Evolutionary conservation across 2,329 filamentous ascomycete genomes (phyloP), one percentile per base, ranked within the genome.

Genomic region (Sporothrix curviconia): DNA sequence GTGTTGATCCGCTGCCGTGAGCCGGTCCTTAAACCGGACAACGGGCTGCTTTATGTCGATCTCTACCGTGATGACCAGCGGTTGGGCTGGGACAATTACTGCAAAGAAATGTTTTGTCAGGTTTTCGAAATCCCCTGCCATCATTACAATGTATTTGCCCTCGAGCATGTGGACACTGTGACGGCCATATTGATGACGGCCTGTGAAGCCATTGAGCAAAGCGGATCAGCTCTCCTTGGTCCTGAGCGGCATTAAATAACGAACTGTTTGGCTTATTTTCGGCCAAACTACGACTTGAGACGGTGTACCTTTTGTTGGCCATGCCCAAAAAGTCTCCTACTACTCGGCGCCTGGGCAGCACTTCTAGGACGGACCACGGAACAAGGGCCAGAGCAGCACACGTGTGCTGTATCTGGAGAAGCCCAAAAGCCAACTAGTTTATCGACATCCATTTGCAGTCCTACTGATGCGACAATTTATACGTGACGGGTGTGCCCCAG

Each of bases 61-160:
- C 58, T 73, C n/a, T 63, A 70, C 22, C 73, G 80, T 0, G 59
- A 66, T 0, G 73, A 77, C 15, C 65, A 62, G 2, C 63, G 67
- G 52, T 68, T 83, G 1, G 79, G 79, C 9, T 83, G 80, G 80
- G 74, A 73, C 2, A 51, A 61, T 8, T 80, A 83, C 44, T 68
- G 73, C 22, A 68, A 69, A 28, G 66, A 67, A 22, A 70, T 81
- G 63, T 72, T 83, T 11, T 65, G 67, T 25, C 66, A 72, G 12
- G 70, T 80, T 1, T 59, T 79, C n/a, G 74, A 78, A 11, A 69
- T 81, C 2, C 70, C 78, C 0, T 78, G 79, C 0, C 72, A 81
- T 57, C 80, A 83, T 61, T 83, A 77, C 60, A 72, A 72, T 55
- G 66, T 79, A 39, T 80, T 79, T 62, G 65, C 65, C 1, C 65